Percentiles rank a stretch among this genome's conserved stretches.
These are phyloP conservation scores for Fusarium subtropicale DNA, from an alignment of 2,329 filamentous ascomycete species.

Conservation along the genomic window DNA sequence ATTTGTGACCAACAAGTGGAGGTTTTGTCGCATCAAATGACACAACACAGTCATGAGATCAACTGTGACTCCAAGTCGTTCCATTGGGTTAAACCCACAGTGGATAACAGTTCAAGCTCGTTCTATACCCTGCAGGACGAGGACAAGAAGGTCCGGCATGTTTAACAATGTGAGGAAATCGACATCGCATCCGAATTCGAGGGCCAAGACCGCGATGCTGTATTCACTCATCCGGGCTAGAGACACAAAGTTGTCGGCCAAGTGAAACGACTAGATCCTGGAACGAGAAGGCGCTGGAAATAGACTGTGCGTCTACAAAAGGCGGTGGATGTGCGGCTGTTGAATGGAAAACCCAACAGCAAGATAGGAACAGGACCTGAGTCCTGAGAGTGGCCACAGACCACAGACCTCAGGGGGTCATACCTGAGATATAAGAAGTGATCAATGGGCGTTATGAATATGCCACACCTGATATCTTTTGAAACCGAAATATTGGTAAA, in stretches of 20 bases:
- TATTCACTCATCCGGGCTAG: not conserved
- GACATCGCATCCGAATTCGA: not conserved
- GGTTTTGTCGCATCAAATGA: not conserved
- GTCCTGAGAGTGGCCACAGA: not conserved
- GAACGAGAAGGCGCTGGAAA: not conserved
- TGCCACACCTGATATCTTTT: not conserved
- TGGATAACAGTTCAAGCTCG: not conserved
- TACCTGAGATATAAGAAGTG: not conserved
- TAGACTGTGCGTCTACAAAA: not conserved
- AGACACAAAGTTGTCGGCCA: not conserved
- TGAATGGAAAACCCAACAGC: not conserved
- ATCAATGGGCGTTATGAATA: not conserved
- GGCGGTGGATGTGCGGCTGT: not conserved
- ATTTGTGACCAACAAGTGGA: not conserved
- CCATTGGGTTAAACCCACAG: not conserved
- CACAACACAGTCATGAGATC: not conserved
- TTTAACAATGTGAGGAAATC: not conserved
- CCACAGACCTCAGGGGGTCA: not conserved
- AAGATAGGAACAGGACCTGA: not conserved
- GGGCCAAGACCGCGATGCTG: not conserved
- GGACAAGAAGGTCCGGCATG: not conserved
- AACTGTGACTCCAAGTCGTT: not conserved
- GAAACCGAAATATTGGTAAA: slow-evolving; percentile 14
- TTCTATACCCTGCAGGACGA: not conserved
- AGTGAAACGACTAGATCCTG: not conserved